phyloP scores from a whole-genome alignment of 2,329 filamentous ascomycete species.

The Parascedosporium putredinis region DNA sequence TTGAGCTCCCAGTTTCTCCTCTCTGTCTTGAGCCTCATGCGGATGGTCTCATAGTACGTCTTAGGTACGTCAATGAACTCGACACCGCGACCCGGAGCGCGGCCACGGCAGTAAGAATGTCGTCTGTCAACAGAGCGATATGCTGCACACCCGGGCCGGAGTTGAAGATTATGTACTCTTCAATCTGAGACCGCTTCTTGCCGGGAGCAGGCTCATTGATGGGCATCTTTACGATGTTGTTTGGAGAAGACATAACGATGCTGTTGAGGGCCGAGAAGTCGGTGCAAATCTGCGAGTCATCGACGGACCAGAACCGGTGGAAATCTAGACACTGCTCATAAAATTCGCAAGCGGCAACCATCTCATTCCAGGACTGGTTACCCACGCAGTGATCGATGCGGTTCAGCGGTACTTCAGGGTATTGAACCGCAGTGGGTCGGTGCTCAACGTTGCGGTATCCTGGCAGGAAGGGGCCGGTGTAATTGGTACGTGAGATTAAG shows the following conservation, averaged over 20 bases:
- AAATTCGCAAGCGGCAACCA: constrained; percentile 56
- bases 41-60: constrained; percentile 78
- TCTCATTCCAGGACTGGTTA: constrained; percentile 92
- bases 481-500: constrained; percentile 62
- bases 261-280: constrained; percentile 83
- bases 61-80: constrained; percentile 85
- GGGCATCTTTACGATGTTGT: constrained; percentile 90
- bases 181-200: constrained; percentile 88
- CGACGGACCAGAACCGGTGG: constrained; percentile 95
- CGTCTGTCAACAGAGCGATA: constrained; percentile 71
- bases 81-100: constrained; percentile 78
- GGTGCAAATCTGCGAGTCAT: constrained; percentile 85
- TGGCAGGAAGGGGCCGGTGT: constrained; percentile 71
- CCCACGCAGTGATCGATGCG: constrained; percentile 95
- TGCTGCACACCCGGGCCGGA: constrained; percentile 85
- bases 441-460: constrained; percentile 55
- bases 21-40: constrained; percentile 57
- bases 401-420: constrained; percentile 57
- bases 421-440: constrained; percentile 25
- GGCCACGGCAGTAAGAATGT: constrained; percentile 69
- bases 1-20: constrained; percentile 52
- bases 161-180: constrained; percentile 88
- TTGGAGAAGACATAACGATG: constrained; percentile 81
- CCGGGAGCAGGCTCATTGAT: constrained; percentile 92
- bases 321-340: constrained; percentile 87